Base-by-base conservation (phyloP, 768 basidiomycete species). In the Pleurotus salmoneostramineus region DNA sequence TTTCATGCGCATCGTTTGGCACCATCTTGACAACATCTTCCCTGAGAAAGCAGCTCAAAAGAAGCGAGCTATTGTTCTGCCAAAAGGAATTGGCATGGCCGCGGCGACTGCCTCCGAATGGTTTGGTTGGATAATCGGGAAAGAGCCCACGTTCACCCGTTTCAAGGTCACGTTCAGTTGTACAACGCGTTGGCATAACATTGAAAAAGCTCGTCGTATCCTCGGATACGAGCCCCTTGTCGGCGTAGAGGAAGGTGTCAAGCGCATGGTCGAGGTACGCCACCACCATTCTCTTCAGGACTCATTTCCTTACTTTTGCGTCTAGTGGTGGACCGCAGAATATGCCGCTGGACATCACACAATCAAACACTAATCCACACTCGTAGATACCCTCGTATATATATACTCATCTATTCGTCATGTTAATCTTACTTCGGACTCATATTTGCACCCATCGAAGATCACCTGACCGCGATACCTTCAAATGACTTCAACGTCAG, bases 221-320 rank as follows among this genome's bases (percentile, higher is more conserved):
- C 76, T 99, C 43, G 95, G 94, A 1, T 99, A 99, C 71, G 93
- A 95, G 69, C 97, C 97, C 0, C 74, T 91, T 58, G 85, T 96
- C 5, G 89, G 94, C 2, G 63, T 98, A 10, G 87, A 93, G 64
- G 95, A 98, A 61, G 97, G 95, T 31, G 80, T 97, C 50, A 81
- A 83, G 72, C 78, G 78, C 61, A 90, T 86, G 71, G 82, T 93
- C 3, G 87, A 88, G 70, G 91, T 90, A 63, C 58, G 87, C 72
- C 14, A 56, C 34, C 42, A 32, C 35, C 15, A 31, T 17, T 6
- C 17, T n/a, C 36, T 21, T 50, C 31, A 40, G 15, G n/a, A 36
- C 52, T 44, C 49, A 49, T 57, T 52, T 6, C 40, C 40, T 27
- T 35, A 42, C 50, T 21, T 17, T 5, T 37, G n/a, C 35, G 59